Evolutionary conservation across 371 early-diverging fungal genomes (phyloP), one percentile per base, ranked within the genome.

Genomic region (Apophysomyces sp.): DNA sequence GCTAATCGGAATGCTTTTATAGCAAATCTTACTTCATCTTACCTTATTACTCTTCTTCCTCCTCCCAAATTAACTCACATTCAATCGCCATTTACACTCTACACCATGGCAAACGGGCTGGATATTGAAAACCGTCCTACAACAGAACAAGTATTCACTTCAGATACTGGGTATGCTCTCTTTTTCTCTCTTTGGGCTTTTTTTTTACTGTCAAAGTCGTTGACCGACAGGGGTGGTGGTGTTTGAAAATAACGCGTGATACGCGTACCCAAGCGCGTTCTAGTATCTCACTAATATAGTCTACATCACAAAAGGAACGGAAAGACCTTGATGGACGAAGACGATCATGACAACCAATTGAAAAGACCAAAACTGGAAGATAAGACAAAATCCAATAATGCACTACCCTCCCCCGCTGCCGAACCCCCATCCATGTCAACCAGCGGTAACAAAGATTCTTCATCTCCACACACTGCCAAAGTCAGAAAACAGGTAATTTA

Each of bases 71-170:
- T 56, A 36, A 18, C 24, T 31, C 49, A 28, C n/a, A 29, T 51
- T 51, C 30, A 16, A 26, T 57, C 18, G n/a, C 13, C 37, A 13
- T 51, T 18, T 55, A 55, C 39, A 8, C 24, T 11, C 4, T 15
- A n/a, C 36, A 51, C 34, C 51, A 44, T 51, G 36, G 59, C 44
- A 26, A 59, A 44, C 26, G 49, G 34, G 18, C 52, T 59, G 31
- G 51, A 31, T 32, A 59, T 52, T 51, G 59, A 59, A 30, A 59
- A 52, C 49, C 44, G 34, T 28, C 59, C 59, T 21, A 31, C 59
- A 15, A 51, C 51, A 44, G 49, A 44, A 44, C 49, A 44, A 44
- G 49, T 59, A 3, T 59, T 34, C 41, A 12, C 58, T 12, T 16
- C 31, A 24, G 59, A 59, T 32, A 51, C 59, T 31, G 59, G 51